Conservation (phyloP, 495 filamentous ascomycete species). For the Hamigera avellanea region DNA sequence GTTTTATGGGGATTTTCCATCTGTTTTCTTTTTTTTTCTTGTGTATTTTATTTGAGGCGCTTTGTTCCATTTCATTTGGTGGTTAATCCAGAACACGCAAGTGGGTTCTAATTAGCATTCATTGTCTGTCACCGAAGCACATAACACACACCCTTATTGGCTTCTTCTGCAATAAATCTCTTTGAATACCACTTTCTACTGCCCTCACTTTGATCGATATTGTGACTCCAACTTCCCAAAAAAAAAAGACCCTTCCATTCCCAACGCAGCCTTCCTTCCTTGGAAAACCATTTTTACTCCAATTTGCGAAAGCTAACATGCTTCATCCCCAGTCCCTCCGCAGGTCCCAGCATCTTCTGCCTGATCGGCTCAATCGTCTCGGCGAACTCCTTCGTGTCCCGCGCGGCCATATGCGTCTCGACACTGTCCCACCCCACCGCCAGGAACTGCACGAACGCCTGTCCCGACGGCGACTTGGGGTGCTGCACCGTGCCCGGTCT, state of each 20-base stretch:
- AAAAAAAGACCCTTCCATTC: no score
- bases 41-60: constrained; percentile 36
- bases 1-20: no score
- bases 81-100: no score
- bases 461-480: constrained; percentile 20
- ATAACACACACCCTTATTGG: no score
- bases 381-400: constrained; percentile 33
- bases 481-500: constrained; percentile 26
- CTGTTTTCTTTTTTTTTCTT: constrained; percentile 22
- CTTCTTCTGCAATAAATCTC: no score
- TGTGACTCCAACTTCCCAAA: no score
- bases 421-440: constrained; percentile 43
- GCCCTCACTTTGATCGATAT: no score
- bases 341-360: constrained; percentile 20
- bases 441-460: constrained; percentile 26
- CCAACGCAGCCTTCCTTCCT: no score
- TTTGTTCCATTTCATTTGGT: constrained; percentile 5
- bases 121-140: no score
- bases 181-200: no score
- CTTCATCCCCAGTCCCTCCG: constrained; percentile 29
- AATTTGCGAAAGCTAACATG: constrained; percentile 31
- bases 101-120: no score
- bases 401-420: constrained; percentile 37
- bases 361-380: constrained; percentile 26
- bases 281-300: constrained; percentile 1